Evolutionary conservation across 768 basidiomycete genomes (phyloP).

Genomic region (Russula abietina): DNA sequence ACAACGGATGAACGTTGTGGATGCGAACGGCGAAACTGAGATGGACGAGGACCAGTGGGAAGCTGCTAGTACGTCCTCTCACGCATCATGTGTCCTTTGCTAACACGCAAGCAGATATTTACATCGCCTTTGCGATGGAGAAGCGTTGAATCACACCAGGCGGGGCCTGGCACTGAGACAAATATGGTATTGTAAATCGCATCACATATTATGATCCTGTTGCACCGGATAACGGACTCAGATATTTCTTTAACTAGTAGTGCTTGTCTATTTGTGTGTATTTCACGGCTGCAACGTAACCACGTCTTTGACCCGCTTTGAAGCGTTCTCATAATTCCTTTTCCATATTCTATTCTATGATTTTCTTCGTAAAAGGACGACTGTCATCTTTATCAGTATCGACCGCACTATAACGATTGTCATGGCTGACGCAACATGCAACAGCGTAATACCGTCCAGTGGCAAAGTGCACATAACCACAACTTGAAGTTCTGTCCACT

Average conservation of each 20-base stretch:
- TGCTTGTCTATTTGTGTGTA: conserved; percentile 5
- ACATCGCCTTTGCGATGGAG: conserved; percentile 88
- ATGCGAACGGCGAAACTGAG: conserved; percentile 75
- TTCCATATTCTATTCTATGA: neutral
- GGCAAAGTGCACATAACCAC: too few species aligned
- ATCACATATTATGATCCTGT: neutral
- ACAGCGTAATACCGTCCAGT: neutral
- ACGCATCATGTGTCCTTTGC: neutral
- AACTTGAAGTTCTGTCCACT: too few species aligned
- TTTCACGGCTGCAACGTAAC: neutral
- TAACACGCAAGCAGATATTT: conserved; percentile 65
- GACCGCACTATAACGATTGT: too few species aligned
- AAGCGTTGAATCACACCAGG: conserved; percentile 39
- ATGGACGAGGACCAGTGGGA: conserved; percentile 98
- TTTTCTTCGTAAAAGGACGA: neutral
- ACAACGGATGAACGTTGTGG: conserved; percentile 89
- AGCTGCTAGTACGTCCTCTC: conserved; percentile 78
- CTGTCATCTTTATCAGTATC: neutral
- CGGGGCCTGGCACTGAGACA: conserved; percentile 2
- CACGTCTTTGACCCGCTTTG: neutral
- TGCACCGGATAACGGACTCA: conserved; percentile 7
- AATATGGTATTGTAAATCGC: conserved; percentile 12
- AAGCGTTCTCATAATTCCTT: neutral
- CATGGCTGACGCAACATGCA: neutral
- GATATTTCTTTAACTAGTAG: neutral